phyloP scores from a whole-genome alignment of 1,284 basidiomycete species.

The Cronartium quercuum region DNA sequence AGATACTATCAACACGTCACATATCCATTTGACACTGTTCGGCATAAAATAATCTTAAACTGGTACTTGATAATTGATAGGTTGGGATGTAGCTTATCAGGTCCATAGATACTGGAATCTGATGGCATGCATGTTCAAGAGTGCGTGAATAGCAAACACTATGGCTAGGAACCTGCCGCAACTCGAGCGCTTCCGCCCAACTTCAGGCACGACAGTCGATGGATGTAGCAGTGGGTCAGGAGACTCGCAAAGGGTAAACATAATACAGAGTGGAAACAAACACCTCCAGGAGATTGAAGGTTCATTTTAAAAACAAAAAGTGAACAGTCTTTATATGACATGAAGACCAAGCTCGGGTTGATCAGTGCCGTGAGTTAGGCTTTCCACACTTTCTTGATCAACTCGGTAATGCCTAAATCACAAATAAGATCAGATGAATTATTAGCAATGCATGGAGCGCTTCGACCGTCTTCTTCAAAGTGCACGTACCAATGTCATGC shows the following conservation, averaged over 20 bases:
- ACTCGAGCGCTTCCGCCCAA: too few species aligned
- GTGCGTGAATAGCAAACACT: too few species aligned
- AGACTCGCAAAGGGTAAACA: not conserved
- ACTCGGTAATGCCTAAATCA: constrained; percentile 61
- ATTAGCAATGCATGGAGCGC: constrained; percentile 25
- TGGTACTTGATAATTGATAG: too few species aligned
- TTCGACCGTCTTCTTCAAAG: constrained; percentile 2
- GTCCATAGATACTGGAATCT: too few species aligned
- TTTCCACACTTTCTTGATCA: constrained; percentile 62
- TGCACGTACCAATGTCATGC: constrained; percentile 76
- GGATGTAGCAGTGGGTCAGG: not conserved
- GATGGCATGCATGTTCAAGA: too few species aligned
- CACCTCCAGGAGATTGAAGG: not conserved
- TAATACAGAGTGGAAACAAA: not conserved
- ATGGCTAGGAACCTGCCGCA: too few species aligned
- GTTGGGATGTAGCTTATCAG: too few species aligned
- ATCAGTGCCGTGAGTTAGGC: constrained; percentile 55
- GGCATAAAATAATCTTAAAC: too few species aligned
- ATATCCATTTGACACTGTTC: too few species aligned
- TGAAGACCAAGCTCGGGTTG: not conserved
- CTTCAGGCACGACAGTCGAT: not conserved
- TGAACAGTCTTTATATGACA: too few species aligned
- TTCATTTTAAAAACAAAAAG: not conserved
- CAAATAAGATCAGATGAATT: constrained; percentile 13
- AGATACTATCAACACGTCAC: too few species aligned